These are phyloP conservation scores for Stemphylium vesicarium DNA, from an alignment of 2,329 filamentous ascomycete species.

Conservation along the genomic window DNA sequence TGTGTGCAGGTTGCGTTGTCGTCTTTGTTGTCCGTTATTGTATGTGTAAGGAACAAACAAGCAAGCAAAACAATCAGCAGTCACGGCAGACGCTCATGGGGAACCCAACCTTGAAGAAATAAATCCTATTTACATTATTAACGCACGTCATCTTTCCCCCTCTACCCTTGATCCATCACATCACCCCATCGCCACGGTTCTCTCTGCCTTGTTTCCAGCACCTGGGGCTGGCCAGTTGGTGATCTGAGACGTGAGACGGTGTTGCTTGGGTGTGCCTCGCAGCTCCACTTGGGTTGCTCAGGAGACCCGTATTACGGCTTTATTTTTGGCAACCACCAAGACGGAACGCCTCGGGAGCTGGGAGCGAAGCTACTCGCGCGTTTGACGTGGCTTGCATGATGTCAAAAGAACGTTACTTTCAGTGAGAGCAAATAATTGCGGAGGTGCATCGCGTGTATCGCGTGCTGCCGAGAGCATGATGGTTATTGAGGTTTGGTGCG, in stretches of 20 bases:
- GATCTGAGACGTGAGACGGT: slow-evolving; percentile 14
- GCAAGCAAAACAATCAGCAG: no score
- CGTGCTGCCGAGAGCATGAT: no score
- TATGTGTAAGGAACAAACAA: no score
- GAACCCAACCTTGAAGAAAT: neutral
- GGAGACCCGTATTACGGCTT: slow-evolving; percentile 14
- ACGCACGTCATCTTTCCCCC: slow-evolving; percentile 12
- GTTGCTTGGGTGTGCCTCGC: slow-evolving; percentile 10
- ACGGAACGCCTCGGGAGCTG: slow-evolving; percentile 8
- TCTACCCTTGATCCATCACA: neutral
- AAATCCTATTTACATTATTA: slow-evolving; percentile 1
- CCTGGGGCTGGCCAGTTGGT: slow-evolving; percentile 1
- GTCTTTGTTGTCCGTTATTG: no score
- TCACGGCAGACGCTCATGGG: no score
- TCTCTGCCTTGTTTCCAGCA: neutral
- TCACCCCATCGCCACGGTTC: no score
- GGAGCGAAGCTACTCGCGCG: neutral
- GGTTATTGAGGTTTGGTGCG: no score
- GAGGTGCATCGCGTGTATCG: no score
- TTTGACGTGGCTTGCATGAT: neutral
- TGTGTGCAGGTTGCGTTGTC: no score
- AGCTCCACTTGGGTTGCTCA: slow-evolving; percentile 26
- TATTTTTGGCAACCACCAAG: slow-evolving; percentile 24
- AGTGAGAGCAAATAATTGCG: no score
- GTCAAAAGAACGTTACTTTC: neutral